phyloP scores from a whole-genome alignment of 768 basidiomycete species.

The Macrolepiota dolichaula region DNA sequence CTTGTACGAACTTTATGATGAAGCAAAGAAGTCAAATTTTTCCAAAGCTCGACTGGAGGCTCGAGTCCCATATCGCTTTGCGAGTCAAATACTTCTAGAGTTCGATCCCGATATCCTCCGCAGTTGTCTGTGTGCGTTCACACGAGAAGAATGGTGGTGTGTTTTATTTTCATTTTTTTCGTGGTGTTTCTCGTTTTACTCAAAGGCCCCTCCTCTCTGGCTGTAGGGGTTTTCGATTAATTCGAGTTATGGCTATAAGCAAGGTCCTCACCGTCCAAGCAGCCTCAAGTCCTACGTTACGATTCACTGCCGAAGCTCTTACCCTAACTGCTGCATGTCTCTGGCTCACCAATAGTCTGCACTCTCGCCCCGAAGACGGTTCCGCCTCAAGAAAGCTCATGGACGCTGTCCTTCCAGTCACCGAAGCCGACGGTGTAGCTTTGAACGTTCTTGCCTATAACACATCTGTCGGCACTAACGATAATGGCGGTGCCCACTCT shows the following conservation, averaged over 20 bases:
- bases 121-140: neutral
- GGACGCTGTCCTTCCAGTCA: slow-evolving; percentile 12
- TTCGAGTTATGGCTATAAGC: neutral
- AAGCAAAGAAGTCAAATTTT: neutral
- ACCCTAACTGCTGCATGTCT: slow-evolving; percentile 13
- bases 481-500: neutral
- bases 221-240: neutral
- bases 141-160: slow-evolving; percentile 4
- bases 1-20: neutral
- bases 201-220: neutral
- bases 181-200: neutral
- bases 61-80: slow-evolving; percentile 8
- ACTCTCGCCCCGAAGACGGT: slow-evolving; percentile 16
- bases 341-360: slow-evolving; percentile 16
- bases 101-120: neutral
- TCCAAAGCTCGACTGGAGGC: slow-evolving; percentile 8
- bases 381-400: slow-evolving; percentile 13
- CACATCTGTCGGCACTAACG: neutral
- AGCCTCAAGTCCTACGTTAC: neutral
- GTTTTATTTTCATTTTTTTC: neutral
- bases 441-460: neutral
- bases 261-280: neutral
- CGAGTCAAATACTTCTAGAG: neutral
- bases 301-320: slow-evolving; percentile 1
- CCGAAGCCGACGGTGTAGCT: neutral